phyloP scores from a whole-genome alignment of 2,329 filamentous ascomycete genomes.

The Alternaria longipes region DNA sequence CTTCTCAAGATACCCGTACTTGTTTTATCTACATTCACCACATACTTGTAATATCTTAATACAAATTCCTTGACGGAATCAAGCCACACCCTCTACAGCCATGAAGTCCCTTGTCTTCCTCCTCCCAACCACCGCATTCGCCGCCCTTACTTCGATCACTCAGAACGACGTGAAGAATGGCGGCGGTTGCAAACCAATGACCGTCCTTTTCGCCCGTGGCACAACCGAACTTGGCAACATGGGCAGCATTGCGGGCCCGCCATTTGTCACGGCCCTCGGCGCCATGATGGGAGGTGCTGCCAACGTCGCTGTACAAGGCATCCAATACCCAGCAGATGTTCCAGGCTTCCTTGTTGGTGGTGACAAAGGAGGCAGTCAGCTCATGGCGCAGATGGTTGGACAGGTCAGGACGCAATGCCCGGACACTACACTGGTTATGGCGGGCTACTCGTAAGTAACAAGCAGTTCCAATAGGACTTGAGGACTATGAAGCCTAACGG shows the following conservation, averaged over 20 bases:
- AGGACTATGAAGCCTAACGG: constrained; percentile 1
- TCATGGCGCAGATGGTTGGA: constrained; percentile 55
- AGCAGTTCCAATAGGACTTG: neutral
- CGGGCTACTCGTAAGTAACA: constrained; percentile 58
- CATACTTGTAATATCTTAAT: constrained; percentile 2
- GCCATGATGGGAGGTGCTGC: constrained; percentile 48
- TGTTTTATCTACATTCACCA: neutral
- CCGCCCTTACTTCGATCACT: constrained; percentile 31
- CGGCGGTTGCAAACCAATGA: constrained; percentile 57
- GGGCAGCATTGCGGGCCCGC: constrained; percentile 60
- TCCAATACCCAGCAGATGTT: constrained; percentile 61
- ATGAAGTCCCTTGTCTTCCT: constrained; percentile 31
- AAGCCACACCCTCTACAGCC: neutral
- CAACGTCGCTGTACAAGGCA: constrained; percentile 63
- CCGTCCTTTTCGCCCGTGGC: constrained; percentile 66
- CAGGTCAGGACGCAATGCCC: constrained; percentile 56
- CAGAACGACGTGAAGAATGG: constrained; percentile 42
- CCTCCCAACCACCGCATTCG: constrained; percentile 19
- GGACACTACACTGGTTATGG: constrained; percentile 57
- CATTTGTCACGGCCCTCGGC: constrained; percentile 60
- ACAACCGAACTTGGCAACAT: constrained; percentile 64
- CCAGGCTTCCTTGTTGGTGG: constrained; percentile 59
- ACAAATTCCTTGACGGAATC: neutral
- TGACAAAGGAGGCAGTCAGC: constrained; percentile 54
- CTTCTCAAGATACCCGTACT: constrained; percentile 2